Conservation (phyloP, 2,329 filamentous ascomycete genomes). For the Arthrobotrys conoides region DNA sequence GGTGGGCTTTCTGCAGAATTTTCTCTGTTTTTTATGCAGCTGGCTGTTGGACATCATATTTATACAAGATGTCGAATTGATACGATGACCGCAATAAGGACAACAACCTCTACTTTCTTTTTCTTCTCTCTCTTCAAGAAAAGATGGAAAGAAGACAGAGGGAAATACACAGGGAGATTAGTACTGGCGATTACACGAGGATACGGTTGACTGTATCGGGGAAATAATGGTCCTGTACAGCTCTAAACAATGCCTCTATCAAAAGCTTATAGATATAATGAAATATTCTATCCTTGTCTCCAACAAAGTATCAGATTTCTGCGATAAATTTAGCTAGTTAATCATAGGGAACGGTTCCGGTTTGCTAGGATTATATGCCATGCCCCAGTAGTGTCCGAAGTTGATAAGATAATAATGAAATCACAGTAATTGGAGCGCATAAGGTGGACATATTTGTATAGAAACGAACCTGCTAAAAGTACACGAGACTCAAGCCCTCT, state of each 20-base stretch:
- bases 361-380: no score
- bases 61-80: slow-evolving; percentile 51
- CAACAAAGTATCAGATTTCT: background rate
- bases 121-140: background rate
- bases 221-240: background rate
- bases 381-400: no score
- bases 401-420: background rate
- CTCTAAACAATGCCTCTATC: background rate
- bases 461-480: slow-evolving; percentile 58
- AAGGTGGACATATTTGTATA: slow-evolving; percentile 33
- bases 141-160: background rate
- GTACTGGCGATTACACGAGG: background rate
- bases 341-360: no score
- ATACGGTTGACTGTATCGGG: background rate
- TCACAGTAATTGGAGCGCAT: background rate
- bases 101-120: background rate
- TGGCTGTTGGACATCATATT: slow-evolving; percentile 53
- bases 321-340: no score
- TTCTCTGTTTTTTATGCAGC: background rate
- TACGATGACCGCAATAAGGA: background rate
- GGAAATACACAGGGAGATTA: background rate
- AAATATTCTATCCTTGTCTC: slow-evolving; percentile 15
- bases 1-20: background rate
- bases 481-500: slow-evolving; percentile 48
- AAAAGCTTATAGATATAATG: slow-evolving; percentile 29